Evolutionary conservation across 345 rosid species (phyloP).

Genomic region (Bruguiera sexangula): DNA sequence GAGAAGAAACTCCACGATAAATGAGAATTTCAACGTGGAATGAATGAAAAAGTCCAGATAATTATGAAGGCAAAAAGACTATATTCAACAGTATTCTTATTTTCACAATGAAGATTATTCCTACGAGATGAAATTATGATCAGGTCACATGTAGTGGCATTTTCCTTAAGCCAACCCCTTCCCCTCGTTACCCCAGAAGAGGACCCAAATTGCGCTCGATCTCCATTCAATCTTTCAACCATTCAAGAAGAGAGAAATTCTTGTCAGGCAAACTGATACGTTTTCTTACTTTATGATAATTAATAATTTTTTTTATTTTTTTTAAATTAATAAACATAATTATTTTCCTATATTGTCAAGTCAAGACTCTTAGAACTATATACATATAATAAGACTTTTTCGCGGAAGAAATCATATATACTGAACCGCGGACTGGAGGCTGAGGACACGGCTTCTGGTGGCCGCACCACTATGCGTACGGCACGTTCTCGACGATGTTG

Average conservation of each 20-base stretch:
- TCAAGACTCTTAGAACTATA: too few species aligned
- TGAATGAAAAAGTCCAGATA: conserved; percentile 62
- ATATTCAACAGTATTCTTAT: too few species aligned
- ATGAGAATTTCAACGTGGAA: conserved; percentile 70
- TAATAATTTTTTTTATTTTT: too few species aligned
- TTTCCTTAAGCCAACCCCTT: conserved; percentile 8
- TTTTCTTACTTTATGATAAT: too few species aligned
- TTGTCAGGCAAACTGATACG: conserved; percentile 61
- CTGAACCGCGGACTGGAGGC: conserved; percentile 56
- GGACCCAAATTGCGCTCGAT: conserved; percentile 34
- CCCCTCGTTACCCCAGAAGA: conserved; percentile 21
- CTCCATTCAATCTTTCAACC: conserved; percentile 80
- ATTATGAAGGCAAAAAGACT: conserved; percentile 42
- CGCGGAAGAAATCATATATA: too few species aligned
- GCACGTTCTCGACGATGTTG: conserved; percentile 79
- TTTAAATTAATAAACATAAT: too few species aligned
- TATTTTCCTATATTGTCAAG: too few species aligned
- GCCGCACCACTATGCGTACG: conserved; percentile 83
- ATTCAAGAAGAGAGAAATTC: conserved; percentile 86
- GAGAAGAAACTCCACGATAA: conserved; percentile 66
- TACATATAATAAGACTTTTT: too few species aligned
- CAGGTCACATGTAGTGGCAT: too few species aligned
- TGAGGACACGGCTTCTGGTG: conserved; percentile 71
- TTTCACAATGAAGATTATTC: too few species aligned
- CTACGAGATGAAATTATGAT: too few species aligned